Percentiles rank a stretch among this genome's conserved stretches.
Conservation (phyloP, 2,329 filamentous ascomycete genomes). For the Ceratocystis smalleyi region DNA sequence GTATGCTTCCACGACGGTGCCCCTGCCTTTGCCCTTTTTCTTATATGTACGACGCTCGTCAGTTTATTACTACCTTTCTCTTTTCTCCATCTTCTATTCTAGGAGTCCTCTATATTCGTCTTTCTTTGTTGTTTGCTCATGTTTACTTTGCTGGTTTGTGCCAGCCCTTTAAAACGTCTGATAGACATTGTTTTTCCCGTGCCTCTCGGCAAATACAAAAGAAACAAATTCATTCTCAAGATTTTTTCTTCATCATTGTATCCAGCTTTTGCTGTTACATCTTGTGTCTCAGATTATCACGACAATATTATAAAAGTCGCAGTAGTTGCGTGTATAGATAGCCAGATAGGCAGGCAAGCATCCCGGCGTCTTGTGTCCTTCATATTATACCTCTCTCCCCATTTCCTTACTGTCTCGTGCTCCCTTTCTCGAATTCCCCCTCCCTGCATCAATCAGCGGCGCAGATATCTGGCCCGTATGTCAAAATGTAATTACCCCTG, state of each 20-base stretch:
- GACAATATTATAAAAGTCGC: not conserved
- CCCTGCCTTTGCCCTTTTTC: not conserved
- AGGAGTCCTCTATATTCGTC: not conserved
- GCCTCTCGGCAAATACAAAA: not conserved
- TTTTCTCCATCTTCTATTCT: not conserved
- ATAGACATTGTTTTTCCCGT: not conserved
- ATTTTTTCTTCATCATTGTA: not conserved
- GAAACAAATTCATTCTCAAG: not conserved
- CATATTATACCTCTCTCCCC: not conserved
- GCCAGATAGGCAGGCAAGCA: not conserved
- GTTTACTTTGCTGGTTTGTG: not conserved
- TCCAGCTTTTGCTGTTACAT: not conserved
- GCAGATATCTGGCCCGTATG: slow-evolving; percentile 15
- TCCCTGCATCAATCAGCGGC: slow-evolving; percentile 12
- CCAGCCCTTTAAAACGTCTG: not conserved
- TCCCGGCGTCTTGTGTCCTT: not conserved
- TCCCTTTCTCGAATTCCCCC: no score
- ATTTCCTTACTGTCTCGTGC: not conserved
- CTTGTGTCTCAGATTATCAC: not conserved
- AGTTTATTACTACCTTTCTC: not conserved
- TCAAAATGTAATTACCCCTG: slow-evolving; percentile 29
- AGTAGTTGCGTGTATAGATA: not conserved
- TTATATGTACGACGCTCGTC: not conserved
- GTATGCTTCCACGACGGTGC: not conserved
- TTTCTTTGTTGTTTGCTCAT: not conserved